Base-by-base conservation (phyloP, 768 basidiomycete species). In the Tricholoma bakamatsutake region DNA sequence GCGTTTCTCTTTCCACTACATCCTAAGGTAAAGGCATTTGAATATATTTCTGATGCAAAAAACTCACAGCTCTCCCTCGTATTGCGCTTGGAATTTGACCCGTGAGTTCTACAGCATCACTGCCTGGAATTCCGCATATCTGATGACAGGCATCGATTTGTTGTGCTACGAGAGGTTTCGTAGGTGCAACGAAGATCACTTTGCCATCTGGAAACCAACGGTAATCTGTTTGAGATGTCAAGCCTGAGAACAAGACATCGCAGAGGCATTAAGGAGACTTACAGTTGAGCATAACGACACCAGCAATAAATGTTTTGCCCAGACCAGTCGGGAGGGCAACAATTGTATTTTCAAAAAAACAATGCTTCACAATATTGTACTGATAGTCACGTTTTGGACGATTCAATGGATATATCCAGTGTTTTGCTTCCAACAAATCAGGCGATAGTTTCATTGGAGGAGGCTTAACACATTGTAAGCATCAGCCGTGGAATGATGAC, bases 251-350 rank as follows among this genome's bases (percentile, higher is more conserved):
- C 3, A 35, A 59, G 30, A 43, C 18, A 40, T 5, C 4, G 28
- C 3, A 4, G 24, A 11, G 27, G 18, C 27, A 34, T 51, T 17
- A 17, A 30, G 46, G 17, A 27, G 4, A 53, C 52, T 8, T 63
- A 93, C 93, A 96, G 65, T 95, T 96, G 28, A 95, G 73, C 96
- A 99, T 98, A 18, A 99, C 81, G 2, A 92, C 93, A 1, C 96
- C 94, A 3, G 97, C 97, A 57, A 99, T 89, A 64, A 99, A 98
- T 0, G 97, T 99, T 73, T 99, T 99, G 13, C 97, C 97, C 11
- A 98, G 74, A 45, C 97, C 97, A 0, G 97, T 99, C 1, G 97
- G 97, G 12, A 99, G 73, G 0, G 94, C 89, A 28, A 98, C 94
- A 7, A 99, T 80, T 6, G 92, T 90, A 65, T 99, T 98, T 24